These are phyloP conservation scores for Tilletia setariae DNA, from an alignment of 1,284 basidiomycete genomes.

Conservation along the genomic window DNA sequence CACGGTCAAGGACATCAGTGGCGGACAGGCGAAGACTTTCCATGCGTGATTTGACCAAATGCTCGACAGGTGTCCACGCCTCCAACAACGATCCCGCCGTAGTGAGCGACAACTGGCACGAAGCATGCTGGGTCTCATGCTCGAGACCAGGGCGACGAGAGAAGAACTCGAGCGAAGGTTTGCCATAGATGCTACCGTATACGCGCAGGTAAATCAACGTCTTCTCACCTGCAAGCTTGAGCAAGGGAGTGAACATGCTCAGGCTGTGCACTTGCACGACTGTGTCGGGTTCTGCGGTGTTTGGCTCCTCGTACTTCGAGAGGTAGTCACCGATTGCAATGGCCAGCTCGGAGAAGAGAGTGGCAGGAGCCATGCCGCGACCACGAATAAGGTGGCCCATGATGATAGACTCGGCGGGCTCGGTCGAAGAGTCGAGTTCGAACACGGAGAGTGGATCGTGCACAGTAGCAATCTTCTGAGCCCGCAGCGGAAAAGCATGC, in stretches of 20 bases:
- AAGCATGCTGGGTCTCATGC: slow-evolving; percentile 33
- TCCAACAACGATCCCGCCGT: too few relatives aligned
- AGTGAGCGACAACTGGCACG: slow-evolving; percentile 20
- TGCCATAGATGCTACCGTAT: slow-evolving; percentile 28
- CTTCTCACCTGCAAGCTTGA: too few relatives aligned
- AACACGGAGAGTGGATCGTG: too few relatives aligned
- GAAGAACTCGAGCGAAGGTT: slow-evolving; percentile 31
- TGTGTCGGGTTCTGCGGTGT: too few relatives aligned
- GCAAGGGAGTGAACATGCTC: slow-evolving; percentile 30
- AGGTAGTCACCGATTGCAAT: slow-evolving; percentile 30
- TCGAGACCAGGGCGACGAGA: slow-evolving; percentile 26
- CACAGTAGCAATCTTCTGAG: too few relatives aligned
- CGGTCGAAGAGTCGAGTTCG: too few relatives aligned
- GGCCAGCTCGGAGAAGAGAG: slow-evolving; percentile 34
- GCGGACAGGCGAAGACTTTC: slow-evolving; percentile 17
- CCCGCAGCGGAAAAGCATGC: neutral
- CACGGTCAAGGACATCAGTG: slow-evolving; percentile 21
- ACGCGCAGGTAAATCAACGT: too few relatives aligned
- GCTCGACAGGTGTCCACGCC: slow-evolving; percentile 16
- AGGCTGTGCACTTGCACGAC: slow-evolving; percentile 22
- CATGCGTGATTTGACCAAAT: slow-evolving; percentile 24
- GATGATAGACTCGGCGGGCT: slow-evolving; percentile 31
- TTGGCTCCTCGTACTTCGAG: slow-evolving; percentile 17
- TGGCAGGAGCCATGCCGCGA: slow-evolving; percentile 28
- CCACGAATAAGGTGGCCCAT: slow-evolving; percentile 33